phyloP scores from a whole-genome alignment of 495 filamentous ascomycete genomes.

The Trichocladium uniseriatum region DNA sequence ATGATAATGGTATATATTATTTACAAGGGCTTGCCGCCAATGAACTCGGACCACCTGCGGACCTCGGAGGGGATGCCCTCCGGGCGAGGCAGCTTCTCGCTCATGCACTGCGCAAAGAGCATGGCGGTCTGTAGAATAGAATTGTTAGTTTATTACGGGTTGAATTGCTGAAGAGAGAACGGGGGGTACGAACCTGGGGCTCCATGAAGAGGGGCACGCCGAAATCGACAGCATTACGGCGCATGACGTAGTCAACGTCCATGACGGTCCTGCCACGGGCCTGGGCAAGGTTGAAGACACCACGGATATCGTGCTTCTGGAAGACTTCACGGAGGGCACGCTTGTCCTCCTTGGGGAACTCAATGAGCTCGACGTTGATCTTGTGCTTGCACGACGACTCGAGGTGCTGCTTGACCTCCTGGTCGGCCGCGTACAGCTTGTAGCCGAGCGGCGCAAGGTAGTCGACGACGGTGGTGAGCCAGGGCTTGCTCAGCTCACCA shows the following conservation, averaged over 20 bases:
- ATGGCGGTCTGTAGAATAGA: conserved; percentile 62
- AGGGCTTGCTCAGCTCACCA: conserved; percentile 59
- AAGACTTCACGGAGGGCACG: conserved; percentile 90
- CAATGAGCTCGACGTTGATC: conserved; percentile 77
- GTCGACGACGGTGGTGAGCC: conserved; percentile 65
- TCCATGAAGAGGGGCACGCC: conserved; percentile 98
- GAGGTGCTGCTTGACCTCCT: conserved; percentile 71
- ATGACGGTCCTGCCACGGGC: conserved; percentile 71
- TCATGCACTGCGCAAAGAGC: conserved; percentile 94
- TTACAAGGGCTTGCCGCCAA: conserved; percentile 84
- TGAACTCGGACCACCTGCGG: conserved; percentile 86
- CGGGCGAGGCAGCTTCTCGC: conserved; percentile 76
- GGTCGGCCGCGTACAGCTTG: conserved; percentile 81
- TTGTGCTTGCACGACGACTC: conserved; percentile 58
- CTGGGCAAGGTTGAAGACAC: conserved; percentile 90
- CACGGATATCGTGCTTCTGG: conserved; percentile 90
- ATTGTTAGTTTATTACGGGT: conserved; percentile 17
- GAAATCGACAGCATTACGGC: conserved; percentile 96
- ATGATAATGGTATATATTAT: conserved; percentile 11
- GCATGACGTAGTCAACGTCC: conserved; percentile 97
- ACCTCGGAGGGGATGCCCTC: conserved; percentile 84
- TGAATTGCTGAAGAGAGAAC: not conserved
- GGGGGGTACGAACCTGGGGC: conserved; percentile 66
- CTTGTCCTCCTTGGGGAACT: conserved; percentile 96
- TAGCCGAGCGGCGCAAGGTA: conserved; percentile 82